These are phyloP conservation scores for Raphanus sativus DNA, from an alignment of 345 rosid genomes.

Conservation along the genomic window DNA sequence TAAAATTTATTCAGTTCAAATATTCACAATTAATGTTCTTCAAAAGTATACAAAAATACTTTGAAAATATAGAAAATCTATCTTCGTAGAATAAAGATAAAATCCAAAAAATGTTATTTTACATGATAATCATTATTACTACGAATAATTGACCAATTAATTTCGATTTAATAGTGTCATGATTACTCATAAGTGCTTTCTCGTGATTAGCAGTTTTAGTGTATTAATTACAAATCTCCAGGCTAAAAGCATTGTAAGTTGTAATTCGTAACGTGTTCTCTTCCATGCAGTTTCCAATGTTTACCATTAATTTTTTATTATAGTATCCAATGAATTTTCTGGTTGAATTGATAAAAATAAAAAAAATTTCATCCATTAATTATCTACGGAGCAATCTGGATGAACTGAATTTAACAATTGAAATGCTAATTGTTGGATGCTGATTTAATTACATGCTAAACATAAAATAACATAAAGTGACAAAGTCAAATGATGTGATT, in stretches of 20 bases:
- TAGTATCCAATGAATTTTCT: neutral
- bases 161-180: conserved; percentile 21
- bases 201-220: conserved; percentile 37
- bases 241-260: conserved; percentile 29
- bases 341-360: too few relatives aligned
- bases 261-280: conserved; percentile 32
- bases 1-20: too few relatives aligned
- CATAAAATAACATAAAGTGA: neutral
- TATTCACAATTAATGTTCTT: too few relatives aligned
- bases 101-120: too few relatives aligned
- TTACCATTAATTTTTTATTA: neutral
- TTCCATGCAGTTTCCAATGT: conserved; percentile 13
- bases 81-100: too few relatives aligned
- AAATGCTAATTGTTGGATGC: neutral
- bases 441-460: neutral
- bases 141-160: conserved; percentile 30
- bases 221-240: conserved; percentile 36
- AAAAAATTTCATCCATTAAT: neutral
- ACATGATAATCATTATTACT: neutral
- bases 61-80: too few relatives aligned
- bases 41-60: too few relatives aligned
- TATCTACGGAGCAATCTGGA: neutral
- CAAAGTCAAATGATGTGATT: conserved; percentile 12
- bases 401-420: neutral
- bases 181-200: conserved; percentile 34